Conservation (phyloP, 2,329 filamentous ascomycete species). For the Aspergillus aculeatus region DNA sequence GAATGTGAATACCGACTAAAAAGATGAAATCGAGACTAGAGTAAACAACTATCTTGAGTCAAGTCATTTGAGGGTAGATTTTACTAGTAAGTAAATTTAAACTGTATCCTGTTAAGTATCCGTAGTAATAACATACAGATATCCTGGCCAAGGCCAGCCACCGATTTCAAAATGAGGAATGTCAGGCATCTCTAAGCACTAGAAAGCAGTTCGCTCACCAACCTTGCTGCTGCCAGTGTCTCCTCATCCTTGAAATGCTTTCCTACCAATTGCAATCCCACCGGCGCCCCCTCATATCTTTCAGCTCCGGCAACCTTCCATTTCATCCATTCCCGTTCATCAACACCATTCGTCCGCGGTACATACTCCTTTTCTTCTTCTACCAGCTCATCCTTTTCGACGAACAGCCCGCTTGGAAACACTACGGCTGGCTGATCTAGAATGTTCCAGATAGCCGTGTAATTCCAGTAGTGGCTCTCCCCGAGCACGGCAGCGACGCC, state of each 20-base stretch:
- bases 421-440: slow-evolving; percentile 30
- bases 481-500: slow-evolving; percentile 31
- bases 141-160: too few relatives aligned
- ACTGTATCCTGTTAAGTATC: too few relatives aligned
- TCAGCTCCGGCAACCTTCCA: slow-evolving; percentile 26
- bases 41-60: too few relatives aligned
- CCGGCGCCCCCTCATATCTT: slow-evolving; percentile 44
- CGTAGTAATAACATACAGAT: too few relatives aligned
- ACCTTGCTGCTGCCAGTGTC: slow-evolving; percentile 33
- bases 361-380: slow-evolving; percentile 20
- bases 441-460: slow-evolving; percentile 37
- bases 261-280: slow-evolving; percentile 54
- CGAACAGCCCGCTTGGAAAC: slow-evolving; percentile 30
- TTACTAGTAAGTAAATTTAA: too few relatives aligned
- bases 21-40: too few relatives aligned
- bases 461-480: slow-evolving; percentile 38
- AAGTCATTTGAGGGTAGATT: too few relatives aligned
- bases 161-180: background rate
- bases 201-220: slow-evolving; percentile 23
- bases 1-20: too few relatives aligned
- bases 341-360: slow-evolving; percentile 24
- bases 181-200: background rate
- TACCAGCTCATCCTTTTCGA: slow-evolving; percentile 25
- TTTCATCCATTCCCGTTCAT: slow-evolving; percentile 35
- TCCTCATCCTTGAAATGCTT: slow-evolving; percentile 56